phyloP scores from a whole-genome alignment of 2,329 filamentous ascomycete species.

The Lecanicillium sp. region DNA sequence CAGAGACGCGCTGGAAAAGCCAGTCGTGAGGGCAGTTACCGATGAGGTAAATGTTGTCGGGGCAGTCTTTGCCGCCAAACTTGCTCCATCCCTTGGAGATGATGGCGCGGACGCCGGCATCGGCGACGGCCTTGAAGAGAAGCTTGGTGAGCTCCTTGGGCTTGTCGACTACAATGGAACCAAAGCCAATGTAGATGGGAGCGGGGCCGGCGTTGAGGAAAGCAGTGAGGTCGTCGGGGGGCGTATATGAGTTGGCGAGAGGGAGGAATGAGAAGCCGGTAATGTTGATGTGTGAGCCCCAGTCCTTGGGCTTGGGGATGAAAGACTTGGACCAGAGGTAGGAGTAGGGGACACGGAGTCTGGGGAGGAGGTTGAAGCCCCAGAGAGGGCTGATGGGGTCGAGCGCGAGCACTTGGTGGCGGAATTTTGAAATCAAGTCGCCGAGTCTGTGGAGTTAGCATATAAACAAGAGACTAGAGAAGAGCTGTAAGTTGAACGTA shows the following conservation, averaged over 20 bases:
- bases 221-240: conserved; percentile 44
- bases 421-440: conserved; percentile 66
- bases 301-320: conserved; percentile 60
- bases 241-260: conserved; percentile 45
- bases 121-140: conserved; percentile 53
- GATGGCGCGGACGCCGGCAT: conserved; percentile 52
- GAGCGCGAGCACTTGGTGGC: conserved; percentile 53
- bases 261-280: conserved; percentile 58
- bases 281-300: conserved; percentile 53
- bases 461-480: neutral
- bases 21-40: conserved; percentile 63
- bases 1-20: conserved; percentile 54
- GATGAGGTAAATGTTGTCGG: conserved; percentile 52
- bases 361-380: conserved; percentile 57
- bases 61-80: conserved; percentile 42
- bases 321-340: conserved; percentile 66
- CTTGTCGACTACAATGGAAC: conserved; percentile 26
- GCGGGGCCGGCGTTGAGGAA: conserved; percentile 52
- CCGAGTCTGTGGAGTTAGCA: conserved; percentile 39
- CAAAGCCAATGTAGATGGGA: conserved; percentile 29
- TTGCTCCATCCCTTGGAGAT: conserved; percentile 62
- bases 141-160: conserved; percentile 50
- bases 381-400: conserved; percentile 61
- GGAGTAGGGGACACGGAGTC: conserved; percentile 58
- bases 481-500: conserved; percentile 15